Base-by-base conservation (phyloP, 768 basidiomycete genomes). In the Xerocomellus intermedius region DNA sequence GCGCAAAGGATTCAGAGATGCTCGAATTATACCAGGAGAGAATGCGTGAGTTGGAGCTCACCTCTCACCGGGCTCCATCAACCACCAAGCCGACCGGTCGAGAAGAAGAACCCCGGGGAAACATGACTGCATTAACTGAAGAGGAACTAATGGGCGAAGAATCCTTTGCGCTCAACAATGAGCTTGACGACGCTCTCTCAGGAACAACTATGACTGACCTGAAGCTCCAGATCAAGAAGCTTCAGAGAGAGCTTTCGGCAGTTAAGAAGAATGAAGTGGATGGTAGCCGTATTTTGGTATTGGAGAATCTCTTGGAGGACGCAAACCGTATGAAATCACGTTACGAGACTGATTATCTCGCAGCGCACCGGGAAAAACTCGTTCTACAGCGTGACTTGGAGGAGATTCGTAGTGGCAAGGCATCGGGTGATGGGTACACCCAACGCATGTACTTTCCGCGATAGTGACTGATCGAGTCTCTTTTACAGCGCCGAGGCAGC, bases 161-260 rank as follows among this genome's bases (percentile, higher is more conserved):
- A 60, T 68, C 74, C 13, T 81, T 87, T 55, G 91, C 85, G 16
- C 78, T 96, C 2, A 89, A 85, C 38, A 85, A 86, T 26, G 94
- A 96, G 72, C 76, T 97, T n/a, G 91, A 94, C 55, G 85, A 94
- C 60, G 91, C 91, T 0, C 79, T 93, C 42, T 70, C 82, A 26
- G 91, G 91, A 24, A 89, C 85, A 44, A 93, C 89, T 12, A 94
- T 87, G 84, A 98, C 94, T 1, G 92, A 94, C 67, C 75, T 98
- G 58, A 97, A 95, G 68, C 77, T 98, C 28, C 87, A 91, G 66
- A 83, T 98, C 47, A 83, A 87, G 56, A 86, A 83, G 56, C 79
- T 98, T 28, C 77, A 90, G 67, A 76, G 93, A 24, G 93, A 98
- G 67, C 77, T 98, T 32, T 85, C 87, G 46, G 80, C 83, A 6